Percentiles rank a stretch among this genome's conserved stretches.
Conservation (phyloP, 345 rosid genomes). For the Tarenaya hassleriana region DNA sequence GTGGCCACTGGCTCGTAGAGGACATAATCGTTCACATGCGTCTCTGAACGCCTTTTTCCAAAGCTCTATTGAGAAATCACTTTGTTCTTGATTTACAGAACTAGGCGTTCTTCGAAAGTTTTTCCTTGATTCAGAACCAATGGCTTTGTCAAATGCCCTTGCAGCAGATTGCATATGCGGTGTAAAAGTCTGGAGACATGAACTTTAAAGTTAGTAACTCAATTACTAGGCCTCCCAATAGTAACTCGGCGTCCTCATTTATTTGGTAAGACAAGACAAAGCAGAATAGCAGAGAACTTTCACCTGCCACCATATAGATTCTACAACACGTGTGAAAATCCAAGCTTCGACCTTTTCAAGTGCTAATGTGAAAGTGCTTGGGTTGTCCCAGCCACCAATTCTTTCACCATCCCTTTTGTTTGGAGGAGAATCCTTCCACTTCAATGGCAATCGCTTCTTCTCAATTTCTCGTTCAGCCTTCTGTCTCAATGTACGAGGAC, state of each 20-base stretch:
- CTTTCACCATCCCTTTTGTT: conserved; percentile 36
- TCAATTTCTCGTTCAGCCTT: conserved; percentile 33
- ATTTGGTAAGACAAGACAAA: not conserved
- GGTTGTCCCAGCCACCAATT: conserved; percentile 56
- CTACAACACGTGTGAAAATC: conserved; percentile 78
- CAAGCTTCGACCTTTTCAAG: conserved; percentile 88
- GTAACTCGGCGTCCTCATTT: not conserved
- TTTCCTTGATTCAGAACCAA: conserved; percentile 42
- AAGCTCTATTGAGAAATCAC: conserved; percentile 58
- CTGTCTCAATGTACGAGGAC: conserved; percentile 31
- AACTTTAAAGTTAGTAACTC: too few species aligned
- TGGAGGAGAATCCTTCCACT: conserved; percentile 54
- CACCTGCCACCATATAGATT: conserved; percentile 99
- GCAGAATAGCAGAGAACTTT: conserved; percentile 7
- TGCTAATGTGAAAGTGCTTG: conserved; percentile 45
- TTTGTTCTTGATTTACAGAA: conserved; percentile 49
- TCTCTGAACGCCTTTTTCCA: conserved; percentile 93
- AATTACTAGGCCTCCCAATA: too few species aligned
- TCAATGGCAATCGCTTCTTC: conserved; percentile 37
- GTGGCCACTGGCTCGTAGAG: conserved; percentile 83
- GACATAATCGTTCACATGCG: conserved; percentile 90
- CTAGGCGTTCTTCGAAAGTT: conserved; percentile 35
- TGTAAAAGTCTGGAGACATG: conserved; percentile 60
- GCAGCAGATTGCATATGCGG: conserved; percentile 82
- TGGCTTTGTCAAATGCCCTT: conserved; percentile 30